Evolutionary conservation across 768 basidiomycete genomes (phyloP).

Genomic region (Candolleomyces aberdarensis): DNA sequence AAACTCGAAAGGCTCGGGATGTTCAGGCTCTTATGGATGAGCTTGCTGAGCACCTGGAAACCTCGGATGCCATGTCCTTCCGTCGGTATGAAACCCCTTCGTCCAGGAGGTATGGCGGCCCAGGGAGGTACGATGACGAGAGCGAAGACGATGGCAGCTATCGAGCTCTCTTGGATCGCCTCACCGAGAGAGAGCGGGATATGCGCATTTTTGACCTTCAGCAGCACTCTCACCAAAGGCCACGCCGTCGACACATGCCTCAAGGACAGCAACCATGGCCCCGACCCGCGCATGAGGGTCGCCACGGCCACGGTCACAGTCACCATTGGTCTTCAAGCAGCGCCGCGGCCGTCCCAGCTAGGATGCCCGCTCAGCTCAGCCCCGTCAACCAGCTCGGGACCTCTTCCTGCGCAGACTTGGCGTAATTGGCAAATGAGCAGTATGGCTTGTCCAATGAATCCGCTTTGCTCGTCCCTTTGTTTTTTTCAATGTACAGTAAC

Average conservation of each 20-base stretch:
- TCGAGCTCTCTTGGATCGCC: neutral
- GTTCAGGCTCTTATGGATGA: constrained; percentile 18
- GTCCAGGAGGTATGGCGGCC: neutral
- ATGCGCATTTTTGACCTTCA: constrained; percentile 4
- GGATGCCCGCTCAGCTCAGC: no score
- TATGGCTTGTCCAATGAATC: no score
- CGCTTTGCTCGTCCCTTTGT: no score
- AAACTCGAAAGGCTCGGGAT: constrained; percentile 7
- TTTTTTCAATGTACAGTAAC: no score
- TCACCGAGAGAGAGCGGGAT: constrained; percentile 6
- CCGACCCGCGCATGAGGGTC: no score
- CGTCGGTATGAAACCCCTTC: neutral
- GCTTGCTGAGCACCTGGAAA: constrained; percentile 11
- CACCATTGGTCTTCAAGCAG: no score
- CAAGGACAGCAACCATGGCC: no score
- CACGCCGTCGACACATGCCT: neutral
- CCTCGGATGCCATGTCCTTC: constrained; percentile 1
- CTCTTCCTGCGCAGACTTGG: no score
- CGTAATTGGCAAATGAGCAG: no score
- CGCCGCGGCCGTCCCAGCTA: no score
- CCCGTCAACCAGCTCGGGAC: no score
- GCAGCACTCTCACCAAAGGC: neutral
- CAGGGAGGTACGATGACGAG: neutral
- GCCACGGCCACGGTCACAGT: no score
- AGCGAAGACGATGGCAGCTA: neutral